Base-by-base conservation (phyloP, 495 filamentous ascomycete genomes). In the Neurospora cerealis region DNA sequence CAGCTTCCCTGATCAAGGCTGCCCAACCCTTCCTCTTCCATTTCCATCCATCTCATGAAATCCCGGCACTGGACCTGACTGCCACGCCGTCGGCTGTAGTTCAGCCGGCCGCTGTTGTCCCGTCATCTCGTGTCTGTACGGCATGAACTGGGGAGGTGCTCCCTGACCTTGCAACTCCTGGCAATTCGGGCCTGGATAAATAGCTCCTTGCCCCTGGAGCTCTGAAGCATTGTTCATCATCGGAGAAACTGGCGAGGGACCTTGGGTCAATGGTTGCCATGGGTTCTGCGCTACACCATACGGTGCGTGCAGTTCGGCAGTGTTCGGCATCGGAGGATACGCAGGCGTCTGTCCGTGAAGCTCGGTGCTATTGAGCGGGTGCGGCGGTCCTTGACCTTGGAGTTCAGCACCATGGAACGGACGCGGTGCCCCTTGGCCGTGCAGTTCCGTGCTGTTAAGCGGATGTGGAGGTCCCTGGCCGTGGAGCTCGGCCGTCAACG, bases 41-140 rank as follows among this genome's bases (percentile, higher is more conserved):
- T 73, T n/a, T 3, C 75, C 78, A 72, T 84, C 83, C 81, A 84
- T 82, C 74, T 86, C 84, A 73, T 86, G 79, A 1, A 75, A 75
- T 38, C 62, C 73, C 44, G 77, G 74, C 62, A 83, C 76, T 17
- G 83, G 84, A 11, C 83, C 81, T 10, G 83, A 78, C 69, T 84
- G 84, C 84, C 83, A 85, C 7, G 75, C 75, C 75, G 77, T 74
- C 24, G 76, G 78, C 42, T 76, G 76, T 21, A 78, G 76, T 69
- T 77, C 78, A 37, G 75, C 34, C 72, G 73, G 21, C 78, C 36
- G 54, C 73, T 24, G 72, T 74, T 72, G 75, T 44, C 79, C 79
- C 7, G 36, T 44, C 46, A 79, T 60, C 73, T 78, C 78, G 2
- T 73, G 74, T 11, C 73, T 41, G 54, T 76, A 75, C 10, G 74